These are phyloP conservation scores for Xanthoconium separans DNA, from an alignment of 1,284 basidiomycete genomes.

Conservation along the genomic window DNA sequence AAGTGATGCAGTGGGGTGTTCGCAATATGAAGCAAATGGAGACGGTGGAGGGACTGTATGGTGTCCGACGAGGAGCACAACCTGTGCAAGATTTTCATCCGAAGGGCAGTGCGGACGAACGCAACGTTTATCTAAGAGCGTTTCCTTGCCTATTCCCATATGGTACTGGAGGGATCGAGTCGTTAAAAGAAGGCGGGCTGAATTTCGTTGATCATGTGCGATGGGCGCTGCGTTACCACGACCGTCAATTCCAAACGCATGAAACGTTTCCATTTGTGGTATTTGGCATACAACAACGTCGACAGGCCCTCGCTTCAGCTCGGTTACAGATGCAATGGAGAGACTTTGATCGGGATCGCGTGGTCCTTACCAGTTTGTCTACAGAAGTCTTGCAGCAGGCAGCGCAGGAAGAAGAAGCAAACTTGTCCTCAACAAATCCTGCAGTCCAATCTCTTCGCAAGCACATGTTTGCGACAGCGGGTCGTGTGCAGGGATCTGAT, in stretches of 20 bases:
- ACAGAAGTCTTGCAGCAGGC: constrained; percentile 15
- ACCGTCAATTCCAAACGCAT: neutral
- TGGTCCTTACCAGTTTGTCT: constrained; percentile 8
- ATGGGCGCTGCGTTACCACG: too few species aligned
- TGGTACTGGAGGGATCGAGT: too few species aligned
- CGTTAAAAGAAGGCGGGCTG: too few species aligned
- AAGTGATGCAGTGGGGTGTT: neutral
- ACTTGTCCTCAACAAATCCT: constrained; percentile 11
- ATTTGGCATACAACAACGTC: constrained; percentile 15
- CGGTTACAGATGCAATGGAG: constrained; percentile 13
- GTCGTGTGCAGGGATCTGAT: constrained; percentile 16
- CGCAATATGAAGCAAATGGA: neutral
- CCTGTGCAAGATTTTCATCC: too few species aligned
- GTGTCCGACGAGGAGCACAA: too few species aligned
- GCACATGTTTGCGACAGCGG: constrained; percentile 4
- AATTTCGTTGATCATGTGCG: too few species aligned
- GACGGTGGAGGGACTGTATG: neutral
- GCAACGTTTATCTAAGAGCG: too few species aligned
- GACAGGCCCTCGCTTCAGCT: constrained; percentile 14
- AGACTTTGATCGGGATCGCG: constrained; percentile 18
- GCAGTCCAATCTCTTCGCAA: constrained; percentile 2
- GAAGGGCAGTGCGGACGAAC: too few species aligned
- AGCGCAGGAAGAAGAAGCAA: constrained; percentile 13
- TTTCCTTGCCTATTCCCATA: neutral
- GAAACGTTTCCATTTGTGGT: constrained; percentile 17